Evolutionary conservation across 306 rosid genomes (phyloP).

Genomic region (Echinosophora koreensis): DNA sequence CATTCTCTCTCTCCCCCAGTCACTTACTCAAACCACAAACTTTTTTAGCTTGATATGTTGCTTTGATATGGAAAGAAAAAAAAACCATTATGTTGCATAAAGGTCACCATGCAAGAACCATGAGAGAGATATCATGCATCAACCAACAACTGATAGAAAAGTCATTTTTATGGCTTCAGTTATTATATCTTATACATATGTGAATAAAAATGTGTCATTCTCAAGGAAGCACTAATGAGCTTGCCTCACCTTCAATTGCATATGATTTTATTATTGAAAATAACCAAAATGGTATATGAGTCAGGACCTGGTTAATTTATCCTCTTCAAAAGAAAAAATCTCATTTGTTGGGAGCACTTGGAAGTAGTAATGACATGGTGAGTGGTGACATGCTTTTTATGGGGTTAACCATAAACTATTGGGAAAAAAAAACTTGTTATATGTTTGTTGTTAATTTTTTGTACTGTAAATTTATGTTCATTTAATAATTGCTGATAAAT

Average conservation of each 20-base stretch:
- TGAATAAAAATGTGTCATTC: slow-evolving; percentile 42
- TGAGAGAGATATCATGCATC: slow-evolving; percentile 24
- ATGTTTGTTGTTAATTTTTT: slow-evolving; percentile 5
- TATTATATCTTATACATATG: slow-evolving; percentile 5
- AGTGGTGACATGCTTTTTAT: slow-evolving; percentile 31
- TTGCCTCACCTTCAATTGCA: slow-evolving; percentile 45
- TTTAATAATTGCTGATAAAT: background rate
- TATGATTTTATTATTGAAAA: slow-evolving; percentile 50
- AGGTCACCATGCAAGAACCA: slow-evolving; percentile 41
- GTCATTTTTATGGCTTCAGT: slow-evolving; percentile 2
- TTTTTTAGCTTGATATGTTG: background rate
- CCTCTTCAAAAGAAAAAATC: slow-evolving; percentile 33
- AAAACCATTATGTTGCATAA: slow-evolving; percentile 33
- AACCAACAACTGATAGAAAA: background rate
- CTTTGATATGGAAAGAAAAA: slow-evolving; percentile 41
- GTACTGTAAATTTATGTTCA: background rate
- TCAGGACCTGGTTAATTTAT: slow-evolving; percentile 47
- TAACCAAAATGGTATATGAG: slow-evolving; percentile 54
- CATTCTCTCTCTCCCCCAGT: slow-evolving; percentile 28
- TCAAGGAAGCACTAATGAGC: slow-evolving; percentile 54
- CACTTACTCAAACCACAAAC: slow-evolving; percentile 22
- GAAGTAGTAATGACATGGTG: slow-evolving; percentile 24
- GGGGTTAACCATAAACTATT: slow-evolving; percentile 33
- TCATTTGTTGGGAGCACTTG: slow-evolving; percentile 43
- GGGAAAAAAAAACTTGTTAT: background rate